Conservation (phyloP, 352 stramenopile genomes). For the Globisporangium spiculum region DNA sequence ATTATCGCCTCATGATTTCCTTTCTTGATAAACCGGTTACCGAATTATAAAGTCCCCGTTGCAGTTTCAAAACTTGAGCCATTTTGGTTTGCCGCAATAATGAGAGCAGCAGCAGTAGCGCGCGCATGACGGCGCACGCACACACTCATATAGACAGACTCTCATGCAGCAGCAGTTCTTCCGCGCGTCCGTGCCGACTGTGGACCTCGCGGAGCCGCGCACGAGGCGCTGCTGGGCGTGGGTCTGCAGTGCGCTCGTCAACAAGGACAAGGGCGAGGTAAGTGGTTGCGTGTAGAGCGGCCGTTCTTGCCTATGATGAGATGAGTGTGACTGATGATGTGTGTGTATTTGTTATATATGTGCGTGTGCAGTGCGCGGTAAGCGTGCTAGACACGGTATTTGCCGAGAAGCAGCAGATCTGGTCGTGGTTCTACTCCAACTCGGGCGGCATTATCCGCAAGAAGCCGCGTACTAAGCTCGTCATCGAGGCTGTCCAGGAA, state of each 20-base stretch:
- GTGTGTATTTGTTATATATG: not conserved
- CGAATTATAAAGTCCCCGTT: too few relatives aligned
- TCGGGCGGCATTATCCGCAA: slow-evolving; percentile 51
- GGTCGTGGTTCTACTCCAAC: slow-evolving; percentile 71
- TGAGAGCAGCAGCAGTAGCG: too few relatives aligned
- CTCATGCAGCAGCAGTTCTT: slow-evolving; percentile 24
- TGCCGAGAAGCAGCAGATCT: slow-evolving; percentile 74
- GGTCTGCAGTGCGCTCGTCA: slow-evolving; percentile 63
- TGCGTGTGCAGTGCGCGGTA: slow-evolving; percentile 30
- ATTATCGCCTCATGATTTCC: too few relatives aligned
- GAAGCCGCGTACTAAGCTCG: slow-evolving; percentile 54
- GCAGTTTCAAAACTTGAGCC: too few relatives aligned
- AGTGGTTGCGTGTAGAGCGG: not conserved
- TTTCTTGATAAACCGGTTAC: too few relatives aligned
- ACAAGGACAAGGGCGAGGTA: slow-evolving; percentile 55
- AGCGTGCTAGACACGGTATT: slow-evolving; percentile 71
- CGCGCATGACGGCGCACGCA: too few relatives aligned
- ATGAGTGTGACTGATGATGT: not conserved
- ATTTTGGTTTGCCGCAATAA: too few relatives aligned
- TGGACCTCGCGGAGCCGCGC: slow-evolving; percentile 52
- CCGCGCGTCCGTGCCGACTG: slow-evolving; percentile 43
- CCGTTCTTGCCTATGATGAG: not conserved
- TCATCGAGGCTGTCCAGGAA: slow-evolving; percentile 34
- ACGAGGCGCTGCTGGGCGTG: slow-evolving; percentile 59
- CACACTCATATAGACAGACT: too few relatives aligned